Percentiles rank a stretch among this genome's conserved stretches.
phyloP scores from a whole-genome alignment of 495 filamentous ascomycete species.

The Echria macrotheca region DNA sequence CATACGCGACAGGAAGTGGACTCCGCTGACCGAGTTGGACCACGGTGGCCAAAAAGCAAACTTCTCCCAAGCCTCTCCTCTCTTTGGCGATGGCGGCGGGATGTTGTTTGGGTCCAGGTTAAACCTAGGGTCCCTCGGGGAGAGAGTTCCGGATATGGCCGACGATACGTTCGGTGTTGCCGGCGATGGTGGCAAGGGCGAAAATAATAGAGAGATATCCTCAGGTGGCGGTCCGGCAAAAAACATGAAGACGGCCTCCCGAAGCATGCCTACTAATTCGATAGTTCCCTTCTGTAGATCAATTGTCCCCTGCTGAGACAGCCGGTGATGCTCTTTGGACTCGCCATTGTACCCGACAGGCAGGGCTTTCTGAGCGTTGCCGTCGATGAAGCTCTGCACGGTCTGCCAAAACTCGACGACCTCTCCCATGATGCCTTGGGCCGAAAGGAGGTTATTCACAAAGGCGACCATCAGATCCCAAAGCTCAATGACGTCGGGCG shows the following conservation, averaged over 20 bases:
- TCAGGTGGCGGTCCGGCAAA: constrained; percentile 89
- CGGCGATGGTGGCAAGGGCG: constrained; percentile 69
- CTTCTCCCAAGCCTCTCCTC: constrained; percentile 82
- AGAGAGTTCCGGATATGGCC: constrained; percentile 32
- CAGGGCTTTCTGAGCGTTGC: constrained; percentile 71
- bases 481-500: constrained; percentile 70
- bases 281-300: constrained; percentile 72
- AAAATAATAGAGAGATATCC: constrained; percentile 79
- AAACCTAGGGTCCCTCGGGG: constrained; percentile 63
- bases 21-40: constrained; percentile 81
- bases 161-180: constrained; percentile 52
- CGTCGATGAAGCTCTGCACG: constrained; percentile 83
- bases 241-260: constrained; percentile 69
- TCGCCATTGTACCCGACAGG: constrained; percentile 81
- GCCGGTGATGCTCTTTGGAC: constrained; percentile 75
- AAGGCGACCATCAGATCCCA: constrained; percentile 81
- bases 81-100: constrained; percentile 68
- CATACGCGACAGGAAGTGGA: constrained; percentile 78
- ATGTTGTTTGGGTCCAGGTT: constrained; percentile 70
- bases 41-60: constrained; percentile 96
- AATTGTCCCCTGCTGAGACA: constrained; percentile 62
- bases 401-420: constrained; percentile 92
- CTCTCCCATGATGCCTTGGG: constrained; percentile 78
- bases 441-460: constrained; percentile 64
- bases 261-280: constrained; percentile 75